Conservation (phyloP, 352 stramenopile genomes). For the Globisporangium carolinianum region DNA sequence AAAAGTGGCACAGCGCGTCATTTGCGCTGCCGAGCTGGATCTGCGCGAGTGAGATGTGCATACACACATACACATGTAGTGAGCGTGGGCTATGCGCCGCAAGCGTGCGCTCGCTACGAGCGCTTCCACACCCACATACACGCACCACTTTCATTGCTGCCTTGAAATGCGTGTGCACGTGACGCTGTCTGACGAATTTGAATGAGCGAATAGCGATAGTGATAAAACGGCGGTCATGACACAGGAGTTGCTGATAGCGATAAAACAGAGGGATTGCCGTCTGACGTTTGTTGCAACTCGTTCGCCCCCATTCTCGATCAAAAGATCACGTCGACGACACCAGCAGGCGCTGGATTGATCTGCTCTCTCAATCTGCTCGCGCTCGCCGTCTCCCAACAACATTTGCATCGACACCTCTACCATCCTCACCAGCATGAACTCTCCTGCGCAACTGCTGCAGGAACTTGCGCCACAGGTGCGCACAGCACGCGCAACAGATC, state of each 20-base stretch:
- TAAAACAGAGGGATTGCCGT: neutral
- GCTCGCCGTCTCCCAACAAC: too few species aligned
- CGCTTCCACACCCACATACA: too few species aligned
- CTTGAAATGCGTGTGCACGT: neutral
- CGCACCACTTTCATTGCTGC: neutral
- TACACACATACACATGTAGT: neutral
- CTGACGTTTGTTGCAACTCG: neutral
- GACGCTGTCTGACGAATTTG: too few species aligned
- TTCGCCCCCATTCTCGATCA: neutral
- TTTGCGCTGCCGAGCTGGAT: conserved; percentile 70
- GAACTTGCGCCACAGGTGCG: conserved; percentile 29
- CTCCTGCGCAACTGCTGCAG: conserved; percentile 11
- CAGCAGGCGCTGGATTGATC: too few species aligned
- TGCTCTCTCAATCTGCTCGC: too few species aligned
- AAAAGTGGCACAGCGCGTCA: conserved; percentile 71
- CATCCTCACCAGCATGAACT: neutral
- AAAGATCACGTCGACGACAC: too few species aligned
- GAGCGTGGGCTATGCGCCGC: neutral
- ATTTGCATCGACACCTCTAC: neutral
- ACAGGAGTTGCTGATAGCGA: conserved; percentile 5
- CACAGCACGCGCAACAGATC: conserved; percentile 45
- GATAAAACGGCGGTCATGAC: neutral
- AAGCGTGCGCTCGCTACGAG: too few species aligned
- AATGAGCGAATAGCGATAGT: neutral
- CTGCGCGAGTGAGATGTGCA: conserved; percentile 17